Conservation (phyloP, 2,329 filamentous ascomycete species). For the Pyrenophora tritici-repentis region DNA sequence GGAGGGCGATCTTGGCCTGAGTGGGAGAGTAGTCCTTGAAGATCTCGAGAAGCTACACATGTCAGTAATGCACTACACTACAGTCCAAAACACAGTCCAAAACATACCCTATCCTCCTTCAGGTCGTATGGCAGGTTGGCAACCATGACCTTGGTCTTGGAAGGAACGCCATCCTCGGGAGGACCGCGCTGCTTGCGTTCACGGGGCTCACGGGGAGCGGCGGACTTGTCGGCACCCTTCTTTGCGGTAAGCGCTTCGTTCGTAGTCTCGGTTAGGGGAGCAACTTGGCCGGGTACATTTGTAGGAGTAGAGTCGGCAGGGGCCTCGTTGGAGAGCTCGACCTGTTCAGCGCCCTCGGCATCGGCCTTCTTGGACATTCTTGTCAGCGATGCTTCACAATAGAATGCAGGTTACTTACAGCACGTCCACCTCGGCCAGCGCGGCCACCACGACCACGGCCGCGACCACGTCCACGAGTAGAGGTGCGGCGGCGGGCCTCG, state of each 20-base stretch:
- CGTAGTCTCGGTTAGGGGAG: slow-evolving; percentile 57
- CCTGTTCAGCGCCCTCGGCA: slow-evolving; percentile 49
- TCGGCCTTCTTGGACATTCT: slow-evolving; percentile 51
- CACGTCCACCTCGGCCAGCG: slow-evolving; percentile 66
- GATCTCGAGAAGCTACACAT: slow-evolving; percentile 85
- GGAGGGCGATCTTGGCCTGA: slow-evolving; percentile 97
- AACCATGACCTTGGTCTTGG: slow-evolving; percentile 99
- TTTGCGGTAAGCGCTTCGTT: slow-evolving; percentile 62
- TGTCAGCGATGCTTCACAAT: slow-evolving; percentile 10
- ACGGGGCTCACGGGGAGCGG: slow-evolving; percentile 56
- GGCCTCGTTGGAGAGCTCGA: slow-evolving; percentile 56
- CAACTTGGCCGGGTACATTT: slow-evolving; percentile 58
- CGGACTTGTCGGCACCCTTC: slow-evolving; percentile 55
- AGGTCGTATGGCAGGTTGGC: slow-evolving; percentile 98
- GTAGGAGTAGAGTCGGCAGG: slow-evolving; percentile 49
- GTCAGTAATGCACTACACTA: slow-evolving; percentile 21
- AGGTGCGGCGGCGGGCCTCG: slow-evolving; percentile 62
- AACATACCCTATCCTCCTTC: slow-evolving; percentile 96
- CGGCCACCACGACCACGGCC: slow-evolving; percentile 66
- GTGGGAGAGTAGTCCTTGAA: slow-evolving; percentile 90
- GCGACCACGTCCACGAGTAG: slow-evolving; percentile 61
- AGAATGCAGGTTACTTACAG: slow-evolving; percentile 55
- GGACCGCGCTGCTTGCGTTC: slow-evolving; percentile 85
- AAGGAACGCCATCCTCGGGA: slow-evolving; percentile 94
- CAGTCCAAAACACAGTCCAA: no score